phyloP scores from a whole-genome alignment of 225 moss, liverwort and hornwort genomes.

The Anthoceros angustus region DNA sequence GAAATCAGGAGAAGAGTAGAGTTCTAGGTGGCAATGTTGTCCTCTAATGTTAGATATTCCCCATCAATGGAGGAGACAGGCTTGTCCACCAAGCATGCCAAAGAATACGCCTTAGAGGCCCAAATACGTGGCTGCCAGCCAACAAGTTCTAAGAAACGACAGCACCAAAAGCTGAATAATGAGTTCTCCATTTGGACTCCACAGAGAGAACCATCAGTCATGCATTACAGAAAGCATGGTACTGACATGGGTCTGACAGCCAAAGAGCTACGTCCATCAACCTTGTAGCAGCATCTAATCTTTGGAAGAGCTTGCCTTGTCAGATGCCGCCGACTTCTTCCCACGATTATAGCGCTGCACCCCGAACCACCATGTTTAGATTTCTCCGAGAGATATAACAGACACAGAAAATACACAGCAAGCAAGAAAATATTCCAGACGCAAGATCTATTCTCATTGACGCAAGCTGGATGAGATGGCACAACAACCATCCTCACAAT shows the following conservation, averaged over 20 bases:
- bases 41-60: conserved; percentile 1
- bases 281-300: conserved; percentile 53
- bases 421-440: conserved; percentile 3
- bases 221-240: conserved; percentile 3
- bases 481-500: background rate
- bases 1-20: background rate
- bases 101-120: background rate
- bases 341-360: conserved; percentile 72
- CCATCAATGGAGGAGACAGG: background rate
- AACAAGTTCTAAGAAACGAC: background rate
- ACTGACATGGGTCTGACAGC: conserved; percentile 19
- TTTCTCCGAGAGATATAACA: conserved; percentile 4
- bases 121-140: conserved; percentile 1
- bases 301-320: conserved; percentile 99
- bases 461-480: background rate
- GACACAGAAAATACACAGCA: conserved; percentile 12
- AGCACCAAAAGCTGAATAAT: background rate
- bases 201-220: background rate
- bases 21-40: background rate
- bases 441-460: too few species aligned
- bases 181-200: background rate
- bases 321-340: conserved; percentile 62
- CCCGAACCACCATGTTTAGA: conserved; percentile 14
- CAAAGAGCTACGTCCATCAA: conserved; percentile 39
- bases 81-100: conserved; percentile 4